Percentiles rank a stretch among this genome's conserved stretches.
Conservation (phyloP, 2,329 filamentous ascomycete genomes). For the Aureobasidium namibiae region DNA sequence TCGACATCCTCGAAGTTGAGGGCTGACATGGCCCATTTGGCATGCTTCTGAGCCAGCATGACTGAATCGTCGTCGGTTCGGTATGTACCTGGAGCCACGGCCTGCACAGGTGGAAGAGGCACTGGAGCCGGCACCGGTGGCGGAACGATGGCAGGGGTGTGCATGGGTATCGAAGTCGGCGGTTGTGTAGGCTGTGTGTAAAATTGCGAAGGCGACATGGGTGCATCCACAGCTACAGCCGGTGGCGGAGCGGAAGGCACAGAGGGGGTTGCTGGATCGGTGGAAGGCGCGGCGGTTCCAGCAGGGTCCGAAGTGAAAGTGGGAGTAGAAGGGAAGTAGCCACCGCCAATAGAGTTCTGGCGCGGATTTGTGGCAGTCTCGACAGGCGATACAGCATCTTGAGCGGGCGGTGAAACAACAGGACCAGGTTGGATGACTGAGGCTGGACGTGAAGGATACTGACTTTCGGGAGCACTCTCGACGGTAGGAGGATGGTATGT, state of each 20-base stretch:
- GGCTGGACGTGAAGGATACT: slow-evolving; percentile 32
- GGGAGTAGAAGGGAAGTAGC: slow-evolving; percentile 50
- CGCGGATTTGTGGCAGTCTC: slow-evolving; percentile 30
- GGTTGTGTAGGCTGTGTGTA: slow-evolving; percentile 17
- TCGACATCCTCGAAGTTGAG: slow-evolving; percentile 92
- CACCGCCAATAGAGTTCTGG: slow-evolving; percentile 45
- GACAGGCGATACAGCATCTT: slow-evolving; percentile 38
- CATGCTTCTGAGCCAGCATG: slow-evolving; percentile 81
- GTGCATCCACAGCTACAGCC: slow-evolving; percentile 16
- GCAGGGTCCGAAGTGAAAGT: slow-evolving; percentile 34
- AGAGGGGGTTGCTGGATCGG: slow-evolving; percentile 19
- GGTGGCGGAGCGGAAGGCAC: slow-evolving; percentile 1
- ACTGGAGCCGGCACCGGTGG: slow-evolving; percentile 17
- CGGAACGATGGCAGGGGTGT: slow-evolving; percentile 20
- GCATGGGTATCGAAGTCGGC: slow-evolving; percentile 19
- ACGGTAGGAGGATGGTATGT: slow-evolving; percentile 43
- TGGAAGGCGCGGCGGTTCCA: slow-evolving; percentile 29
- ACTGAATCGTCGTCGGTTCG: slow-evolving; percentile 62
- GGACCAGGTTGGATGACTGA: slow-evolving; percentile 20
- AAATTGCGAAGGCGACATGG: slow-evolving; percentile 17
- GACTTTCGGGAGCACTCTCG: slow-evolving; percentile 53
- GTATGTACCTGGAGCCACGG: slow-evolving; percentile 36
- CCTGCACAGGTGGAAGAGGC: slow-evolving; percentile 14
- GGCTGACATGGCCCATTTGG: slow-evolving; percentile 92
- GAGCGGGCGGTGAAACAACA: slow-evolving; percentile 32